Evolutionary conservation across 495 filamentous ascomycete species (phyloP).

Genomic region (Xylaria venustula): DNA sequence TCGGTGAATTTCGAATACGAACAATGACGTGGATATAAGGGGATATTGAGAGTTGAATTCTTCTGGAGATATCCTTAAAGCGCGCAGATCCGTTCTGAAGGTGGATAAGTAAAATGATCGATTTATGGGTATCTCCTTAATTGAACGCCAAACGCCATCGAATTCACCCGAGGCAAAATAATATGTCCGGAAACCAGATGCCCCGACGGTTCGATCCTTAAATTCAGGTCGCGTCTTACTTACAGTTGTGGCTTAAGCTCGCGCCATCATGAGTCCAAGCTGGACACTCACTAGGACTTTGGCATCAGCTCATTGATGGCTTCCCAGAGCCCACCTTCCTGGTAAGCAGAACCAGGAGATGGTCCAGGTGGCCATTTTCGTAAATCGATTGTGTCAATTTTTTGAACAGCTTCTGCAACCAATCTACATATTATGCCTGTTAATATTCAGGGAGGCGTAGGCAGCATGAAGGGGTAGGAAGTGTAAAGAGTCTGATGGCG

Average conservation of each 20-base stretch:
- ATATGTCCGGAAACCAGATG: not conserved
- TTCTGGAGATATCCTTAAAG: not conserved
- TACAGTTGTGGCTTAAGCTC: not conserved
- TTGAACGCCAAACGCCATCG: not conserved
- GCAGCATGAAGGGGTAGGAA: too few species aligned
- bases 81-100: not conserved
- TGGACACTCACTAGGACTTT: not conserved
- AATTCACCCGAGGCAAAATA: not conserved
- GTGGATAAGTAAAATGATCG: not conserved
- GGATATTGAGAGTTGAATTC: not conserved
- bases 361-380: slow-evolving; percentile 25
- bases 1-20: not conserved
- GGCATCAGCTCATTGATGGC: slow-evolving; percentile 22
- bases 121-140: not conserved
- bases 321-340: slow-evolving; percentile 27
- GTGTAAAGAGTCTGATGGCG: slow-evolving; percentile 19
- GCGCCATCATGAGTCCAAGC: not conserved
- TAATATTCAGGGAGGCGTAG: not conserved
- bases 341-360: slow-evolving; percentile 18
- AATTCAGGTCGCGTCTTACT: not conserved
- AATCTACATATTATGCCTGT: slow-evolving; percentile 18
- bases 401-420: slow-evolving; percentile 28
- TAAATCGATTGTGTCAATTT: slow-evolving; percentile 8
- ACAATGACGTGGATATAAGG: not conserved
- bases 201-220: not conserved